Percentiles rank a stretch among this genome's conserved stretches.
Evolutionary conservation across 306 rosid species (phyloP).

Genomic region (Quercus wislizeni): DNA sequence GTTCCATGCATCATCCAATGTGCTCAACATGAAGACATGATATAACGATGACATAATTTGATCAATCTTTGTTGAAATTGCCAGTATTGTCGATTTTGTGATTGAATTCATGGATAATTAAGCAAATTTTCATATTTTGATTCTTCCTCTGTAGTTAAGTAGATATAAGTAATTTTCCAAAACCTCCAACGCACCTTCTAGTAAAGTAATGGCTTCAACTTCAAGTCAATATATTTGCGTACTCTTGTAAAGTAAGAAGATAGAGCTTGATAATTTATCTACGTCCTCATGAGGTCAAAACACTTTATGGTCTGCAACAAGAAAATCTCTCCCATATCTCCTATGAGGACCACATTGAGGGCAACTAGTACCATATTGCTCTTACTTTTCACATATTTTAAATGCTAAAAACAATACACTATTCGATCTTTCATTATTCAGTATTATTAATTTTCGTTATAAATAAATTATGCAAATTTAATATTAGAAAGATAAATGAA

Average conservation of each 20-base stretch:
- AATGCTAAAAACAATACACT: slow-evolving; percentile 15
- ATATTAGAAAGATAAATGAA: too few species aligned
- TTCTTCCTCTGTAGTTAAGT: background rate
- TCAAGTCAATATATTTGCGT: slow-evolving; percentile 6
- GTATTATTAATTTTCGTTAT: too few species aligned
- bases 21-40: background rate
- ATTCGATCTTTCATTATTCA: too few species aligned
- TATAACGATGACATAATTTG: slow-evolving; percentile 13
- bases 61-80: slow-evolving; percentile 20
- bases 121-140: background rate
- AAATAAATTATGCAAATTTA: too few species aligned
- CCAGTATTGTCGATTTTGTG: slow-evolving; percentile 4
- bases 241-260: slow-evolving; percentile 24
- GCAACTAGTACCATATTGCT: slow-evolving; percentile 39
- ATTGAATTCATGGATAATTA: background rate
- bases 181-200: slow-evolving; percentile 27
- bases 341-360: slow-evolving; percentile 54
- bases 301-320: slow-evolving; percentile 46
- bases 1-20: slow-evolving; percentile 23
- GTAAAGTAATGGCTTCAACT: slow-evolving; percentile 17
- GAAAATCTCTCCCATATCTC: slow-evolving; percentile 63
- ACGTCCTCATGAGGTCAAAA: slow-evolving; percentile 36
- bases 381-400: slow-evolving; percentile 38
- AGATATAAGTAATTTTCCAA: slow-evolving; percentile 8
- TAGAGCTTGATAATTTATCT: slow-evolving; percentile 9